Base-by-base conservation (phyloP, 2,329 filamentous ascomycete species). In the Neofusicoccum cordaticola region DNA sequence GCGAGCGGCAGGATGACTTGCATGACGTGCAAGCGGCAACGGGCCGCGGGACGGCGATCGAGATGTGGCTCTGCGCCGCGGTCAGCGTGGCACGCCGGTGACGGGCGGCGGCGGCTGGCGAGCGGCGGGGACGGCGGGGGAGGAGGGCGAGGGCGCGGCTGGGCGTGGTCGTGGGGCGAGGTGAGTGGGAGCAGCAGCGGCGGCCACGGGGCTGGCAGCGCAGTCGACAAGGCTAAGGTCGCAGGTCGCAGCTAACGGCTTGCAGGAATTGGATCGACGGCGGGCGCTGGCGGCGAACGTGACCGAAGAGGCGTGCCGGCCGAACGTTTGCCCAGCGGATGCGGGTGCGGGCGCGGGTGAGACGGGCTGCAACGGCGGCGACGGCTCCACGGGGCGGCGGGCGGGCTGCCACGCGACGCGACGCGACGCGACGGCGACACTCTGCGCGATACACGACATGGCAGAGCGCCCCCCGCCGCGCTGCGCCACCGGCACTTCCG, bases 261-360 rank as follows among this genome's bases (percentile, higher is more conserved):
- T 63, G 39, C 50, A 63, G 61, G 48, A 63, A 51, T 53, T 53
- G 50, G 61, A 63, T 63, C 61, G 61, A 56, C 61, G 61, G 50
- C 61, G 12, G 57, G 19, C 22, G 31, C 57, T 37, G 50, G 31
- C 35, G 61, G 50, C 61, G 42, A 47, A 45, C 27, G 39, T 19
- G 51, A 50, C 48, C 19, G 48, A 44, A 56, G 48, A 39, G 39
- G 50, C 41, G 61, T n/a, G 61, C 13, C 22, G 50, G 27, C 50
- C 48, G 39, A 47, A 48, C 34, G 44, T 13, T 41, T 52, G 27
- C 12, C 4, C 31, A 17, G 35, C 11, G 35, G 51, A 1, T 5
- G 39, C 17, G 13, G 17, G 27, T 9, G 52, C 22, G n/a, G 13
- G 22, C 7, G 37, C 17, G 17, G n/a, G 37, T n/a, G 52, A 13